Percentiles rank a stretch among this genome's conserved stretches.
These are phyloP conservation scores for Trichophyton verrucosum DNA, from an alignment of 2,329 filamentous ascomycete genomes.

Conservation along the genomic window DNA sequence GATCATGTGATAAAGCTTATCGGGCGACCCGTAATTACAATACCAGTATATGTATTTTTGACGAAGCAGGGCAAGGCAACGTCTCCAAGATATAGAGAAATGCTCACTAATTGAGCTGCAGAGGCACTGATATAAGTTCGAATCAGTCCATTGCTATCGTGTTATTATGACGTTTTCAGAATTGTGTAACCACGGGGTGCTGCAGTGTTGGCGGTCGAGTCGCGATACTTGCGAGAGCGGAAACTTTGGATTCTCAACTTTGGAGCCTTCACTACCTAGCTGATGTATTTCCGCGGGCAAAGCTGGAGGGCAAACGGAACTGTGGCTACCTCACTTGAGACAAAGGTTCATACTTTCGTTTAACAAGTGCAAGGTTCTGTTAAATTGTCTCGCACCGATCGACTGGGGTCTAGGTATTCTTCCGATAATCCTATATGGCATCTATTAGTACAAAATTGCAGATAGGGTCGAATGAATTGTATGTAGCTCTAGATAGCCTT, in stretches of 20 bases:
- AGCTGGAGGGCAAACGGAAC: background rate
- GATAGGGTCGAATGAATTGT: background rate
- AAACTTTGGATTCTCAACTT: background rate
- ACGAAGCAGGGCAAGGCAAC: background rate
- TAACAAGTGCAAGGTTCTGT: conserved; percentile 33
- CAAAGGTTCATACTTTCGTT: conserved; percentile 39
- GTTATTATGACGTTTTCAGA: background rate
- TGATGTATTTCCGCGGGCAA: background rate
- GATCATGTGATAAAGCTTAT: conserved; percentile 1
- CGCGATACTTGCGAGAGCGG: background rate
- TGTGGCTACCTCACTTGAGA: conserved; percentile 15
- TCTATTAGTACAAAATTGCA: background rate
- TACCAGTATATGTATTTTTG: background rate
- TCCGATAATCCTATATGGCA: background rate
- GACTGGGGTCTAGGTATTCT: conserved; percentile 14
- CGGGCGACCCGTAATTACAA: background rate
- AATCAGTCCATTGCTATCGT: background rate
- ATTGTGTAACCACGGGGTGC: background rate
- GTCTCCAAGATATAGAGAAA: background rate
- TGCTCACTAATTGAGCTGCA: background rate
- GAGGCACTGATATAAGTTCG: background rate
- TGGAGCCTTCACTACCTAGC: background rate
- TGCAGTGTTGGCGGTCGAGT: background rate
- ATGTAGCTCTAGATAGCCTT: conserved; percentile 11
- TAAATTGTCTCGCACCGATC: conserved; percentile 30